phyloP scores from a whole-genome alignment of 2,329 filamentous ascomycete genomes.

The Rachicladosporium sp. region DNA sequence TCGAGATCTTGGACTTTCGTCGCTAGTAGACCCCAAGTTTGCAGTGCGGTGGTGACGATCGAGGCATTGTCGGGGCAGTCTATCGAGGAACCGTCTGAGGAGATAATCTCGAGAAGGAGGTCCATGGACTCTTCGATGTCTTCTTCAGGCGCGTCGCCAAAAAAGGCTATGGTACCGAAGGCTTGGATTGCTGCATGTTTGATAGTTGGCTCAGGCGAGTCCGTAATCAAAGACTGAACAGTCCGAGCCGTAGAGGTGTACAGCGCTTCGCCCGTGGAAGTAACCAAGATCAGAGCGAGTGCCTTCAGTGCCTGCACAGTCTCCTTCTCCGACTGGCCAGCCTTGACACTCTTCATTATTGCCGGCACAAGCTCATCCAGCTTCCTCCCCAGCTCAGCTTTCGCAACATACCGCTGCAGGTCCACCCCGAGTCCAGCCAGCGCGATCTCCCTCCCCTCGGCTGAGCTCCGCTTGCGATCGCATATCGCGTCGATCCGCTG shows the following conservation, averaged over 20 bases:
- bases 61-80: constrained; percentile 57
- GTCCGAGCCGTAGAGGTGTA: constrained; percentile 49
- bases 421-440: constrained; percentile 51
- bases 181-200: constrained; percentile 64
- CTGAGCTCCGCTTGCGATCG: constrained; percentile 67
- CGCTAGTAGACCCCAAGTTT: constrained; percentile 69
- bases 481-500: constrained; percentile 60
- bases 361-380: constrained; percentile 51
- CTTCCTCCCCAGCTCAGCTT: constrained; percentile 47
- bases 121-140: constrained; percentile 59
- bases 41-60: constrained; percentile 62
- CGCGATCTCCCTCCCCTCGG: constrained; percentile 54
- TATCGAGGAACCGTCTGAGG: constrained; percentile 63
- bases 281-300: constrained; percentile 57
- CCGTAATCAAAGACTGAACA: constrained; percentile 52
- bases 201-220: constrained; percentile 50
- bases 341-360: constrained; percentile 58
- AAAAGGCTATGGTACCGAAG: constrained; percentile 59
- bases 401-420: constrained; percentile 55
- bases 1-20: constrained; percentile 66
- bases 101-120: constrained; percentile 63
- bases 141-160: constrained; percentile 58
- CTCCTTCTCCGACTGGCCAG: constrained; percentile 57
- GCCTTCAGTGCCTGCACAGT: constrained; percentile 59
- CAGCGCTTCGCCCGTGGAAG: constrained; percentile 50